A percentile compares a stretch with the other conserved stretches of the same genome.
phyloP scores from a whole-genome alignment of 2,329 filamentous ascomycete genomes.

The Colletotrichum spaethianum region DNA sequence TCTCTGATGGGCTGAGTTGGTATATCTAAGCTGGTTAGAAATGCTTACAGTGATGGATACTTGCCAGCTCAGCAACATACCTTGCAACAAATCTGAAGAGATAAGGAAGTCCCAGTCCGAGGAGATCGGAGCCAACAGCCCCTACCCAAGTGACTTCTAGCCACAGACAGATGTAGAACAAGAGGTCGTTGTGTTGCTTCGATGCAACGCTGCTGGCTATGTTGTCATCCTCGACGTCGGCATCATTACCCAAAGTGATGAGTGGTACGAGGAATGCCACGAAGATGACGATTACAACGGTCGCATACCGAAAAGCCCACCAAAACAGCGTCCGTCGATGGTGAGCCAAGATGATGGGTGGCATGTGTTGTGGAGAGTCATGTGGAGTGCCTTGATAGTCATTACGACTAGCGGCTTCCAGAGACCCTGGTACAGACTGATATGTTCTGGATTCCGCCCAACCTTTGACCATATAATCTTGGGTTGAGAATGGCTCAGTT shows the following conservation, averaged over 20 bases:
- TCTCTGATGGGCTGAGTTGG: conserved; percentile 47
- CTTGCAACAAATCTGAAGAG: conserved; percentile 47
- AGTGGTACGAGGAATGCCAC: conserved; percentile 43
- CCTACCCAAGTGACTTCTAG: conserved; percentile 44
- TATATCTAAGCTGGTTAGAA: conserved; percentile 43
- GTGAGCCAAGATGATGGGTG: background rate
- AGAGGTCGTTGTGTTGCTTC: conserved; percentile 39
- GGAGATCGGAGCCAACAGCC: conserved; percentile 40
- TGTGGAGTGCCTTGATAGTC: background rate
- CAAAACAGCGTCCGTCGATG: conserved; percentile 28
- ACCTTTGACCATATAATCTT: background rate
- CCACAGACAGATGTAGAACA: conserved; percentile 46
- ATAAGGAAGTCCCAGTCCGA: conserved; percentile 45
- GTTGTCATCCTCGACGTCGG: conserved; percentile 28
- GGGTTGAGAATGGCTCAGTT: no score
- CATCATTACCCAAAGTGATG: conserved; percentile 41
- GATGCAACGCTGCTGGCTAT: conserved; percentile 30
- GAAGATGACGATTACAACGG: conserved; percentile 41
- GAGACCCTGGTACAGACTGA: conserved; percentile 3
- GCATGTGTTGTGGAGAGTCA: background rate
- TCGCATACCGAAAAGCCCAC: conserved; percentile 43
- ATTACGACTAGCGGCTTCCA: background rate
- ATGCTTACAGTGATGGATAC: no score
- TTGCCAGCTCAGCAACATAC: conserved; percentile 23
- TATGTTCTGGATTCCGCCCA: conserved; percentile 16